Conservation (phyloP, 164 flowering plant species). For the Paratinospora sagittata region DNA sequence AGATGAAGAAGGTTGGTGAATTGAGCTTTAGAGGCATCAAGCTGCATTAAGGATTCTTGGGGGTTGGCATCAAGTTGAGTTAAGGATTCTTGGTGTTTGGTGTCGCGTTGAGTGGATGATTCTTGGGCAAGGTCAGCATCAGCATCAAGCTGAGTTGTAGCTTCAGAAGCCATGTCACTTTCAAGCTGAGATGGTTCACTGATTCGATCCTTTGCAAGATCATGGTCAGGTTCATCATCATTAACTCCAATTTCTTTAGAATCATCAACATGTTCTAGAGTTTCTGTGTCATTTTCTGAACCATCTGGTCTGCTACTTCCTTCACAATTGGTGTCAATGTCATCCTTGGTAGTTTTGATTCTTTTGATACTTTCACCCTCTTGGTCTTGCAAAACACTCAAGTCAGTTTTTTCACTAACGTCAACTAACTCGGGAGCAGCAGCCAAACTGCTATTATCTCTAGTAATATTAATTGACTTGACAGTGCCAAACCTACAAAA, state of each 20-base stretch:
- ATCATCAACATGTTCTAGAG: constrained; percentile 15
- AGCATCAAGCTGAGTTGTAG: constrained; percentile 2
- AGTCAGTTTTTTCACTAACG: constrained; percentile 7
- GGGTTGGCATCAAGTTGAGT: constrained; percentile 9
- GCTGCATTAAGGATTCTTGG: constrained; percentile 11
- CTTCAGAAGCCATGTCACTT: constrained; percentile 16
- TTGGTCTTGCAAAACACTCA: constrained; percentile 7
- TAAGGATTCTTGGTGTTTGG: constrained; percentile 6
- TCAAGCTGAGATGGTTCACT: constrained; percentile 17
- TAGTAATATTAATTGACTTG: constrained; percentile 54
- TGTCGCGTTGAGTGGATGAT: neutral
- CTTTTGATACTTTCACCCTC: constrained; percentile 15
- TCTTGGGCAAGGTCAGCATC: constrained; percentile 8
- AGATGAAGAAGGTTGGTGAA: neutral
- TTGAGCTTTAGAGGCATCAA: constrained; percentile 11
- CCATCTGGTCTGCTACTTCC: constrained; percentile 18
- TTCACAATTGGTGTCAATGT: constrained; percentile 7
- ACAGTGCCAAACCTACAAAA: constrained; percentile 84
- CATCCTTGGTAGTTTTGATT: constrained; percentile 16
- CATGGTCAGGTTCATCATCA: constrained; percentile 20
- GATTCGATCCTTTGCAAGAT: constrained; percentile 17
- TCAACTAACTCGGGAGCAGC: constrained; percentile 18
- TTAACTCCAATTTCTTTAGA: constrained; percentile 9
- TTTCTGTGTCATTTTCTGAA: constrained; percentile 18
- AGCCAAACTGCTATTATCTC: constrained; percentile 14